These are phyloP conservation scores for Zymoseptoria ardabiliae DNA, from an alignment of 2,329 filamentous ascomycete genomes.

Conservation along the genomic window DNA sequence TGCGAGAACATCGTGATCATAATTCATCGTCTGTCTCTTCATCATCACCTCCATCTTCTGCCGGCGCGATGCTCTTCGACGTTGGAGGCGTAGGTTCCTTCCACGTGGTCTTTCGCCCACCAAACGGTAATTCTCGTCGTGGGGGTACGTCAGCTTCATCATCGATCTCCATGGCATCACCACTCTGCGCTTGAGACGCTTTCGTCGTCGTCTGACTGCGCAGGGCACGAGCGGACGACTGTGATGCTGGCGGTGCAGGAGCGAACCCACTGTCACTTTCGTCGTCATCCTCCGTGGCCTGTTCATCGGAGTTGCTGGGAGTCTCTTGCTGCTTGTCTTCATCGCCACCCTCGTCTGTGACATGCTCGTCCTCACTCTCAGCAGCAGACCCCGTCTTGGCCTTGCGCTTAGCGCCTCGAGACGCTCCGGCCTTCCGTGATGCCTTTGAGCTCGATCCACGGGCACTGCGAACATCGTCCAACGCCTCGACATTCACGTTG, in stretches of 20 bases:
- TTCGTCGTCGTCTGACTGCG: background rate
- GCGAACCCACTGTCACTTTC: background rate
- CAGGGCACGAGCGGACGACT: slow-evolving; percentile 3
- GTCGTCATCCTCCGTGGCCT: slow-evolving; percentile 21
- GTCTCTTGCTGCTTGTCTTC: slow-evolving; percentile 25
- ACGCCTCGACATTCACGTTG: slow-evolving; percentile 55
- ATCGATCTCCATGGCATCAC: slow-evolving; percentile 8
- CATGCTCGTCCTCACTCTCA: slow-evolving; percentile 36
- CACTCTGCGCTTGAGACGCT: background rate
- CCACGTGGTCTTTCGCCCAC: slow-evolving; percentile 7
- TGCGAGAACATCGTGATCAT: slow-evolving; percentile 8
- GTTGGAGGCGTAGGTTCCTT: slow-evolving; percentile 8
- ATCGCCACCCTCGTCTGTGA: slow-evolving; percentile 32
- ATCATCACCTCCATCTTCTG: slow-evolving; percentile 17
- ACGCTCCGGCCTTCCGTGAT: slow-evolving; percentile 18
- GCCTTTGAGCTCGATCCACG: slow-evolving; percentile 4
- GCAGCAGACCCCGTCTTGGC: slow-evolving; percentile 30
- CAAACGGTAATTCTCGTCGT: slow-evolving; percentile 18
- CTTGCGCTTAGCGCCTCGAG: slow-evolving; percentile 29
- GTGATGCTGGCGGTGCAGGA: background rate
- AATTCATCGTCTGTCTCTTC: slow-evolving; percentile 31
- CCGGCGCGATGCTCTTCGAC: background rate
- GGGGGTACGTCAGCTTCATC: slow-evolving; percentile 12
- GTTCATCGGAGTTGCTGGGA: slow-evolving; percentile 17
- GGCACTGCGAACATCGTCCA: slow-evolving; percentile 15